Evolutionary conservation across 768 basidiomycete genomes (phyloP).

Genomic region (Austroboletus eburneus): DNA sequence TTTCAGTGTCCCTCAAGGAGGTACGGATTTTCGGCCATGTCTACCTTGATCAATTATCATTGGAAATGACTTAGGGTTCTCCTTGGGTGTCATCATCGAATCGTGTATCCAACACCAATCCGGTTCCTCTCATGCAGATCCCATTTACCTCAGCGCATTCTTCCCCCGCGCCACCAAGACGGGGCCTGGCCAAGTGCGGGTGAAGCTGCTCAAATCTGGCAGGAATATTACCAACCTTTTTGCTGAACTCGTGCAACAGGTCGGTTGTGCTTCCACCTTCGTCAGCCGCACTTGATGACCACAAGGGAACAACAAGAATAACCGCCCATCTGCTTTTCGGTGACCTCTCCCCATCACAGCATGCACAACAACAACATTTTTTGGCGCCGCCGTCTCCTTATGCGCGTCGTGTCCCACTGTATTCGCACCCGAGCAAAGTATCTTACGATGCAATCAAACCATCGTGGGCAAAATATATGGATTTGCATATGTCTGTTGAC

Average conservation of each 20-base stretch:
- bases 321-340: constrained; percentile 57
- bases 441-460: constrained; percentile 18
- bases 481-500: constrained; percentile 40
- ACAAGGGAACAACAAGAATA: constrained; percentile 44
- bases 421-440: constrained; percentile 47
- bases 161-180: constrained; percentile 45
- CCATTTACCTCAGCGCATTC: constrained; percentile 57
- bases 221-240: constrained; percentile 52
- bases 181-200: constrained; percentile 43
- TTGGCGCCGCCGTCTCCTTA: constrained; percentile 52
- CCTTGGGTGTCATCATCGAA: constrained; percentile 51
- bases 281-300: too few species aligned
- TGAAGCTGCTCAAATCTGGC: constrained; percentile 47
- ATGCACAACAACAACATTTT: constrained; percentile 15
- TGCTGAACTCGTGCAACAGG: constrained; percentile 58
- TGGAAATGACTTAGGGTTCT: constrained; percentile 44
- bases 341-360: constrained; percentile 34
- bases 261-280: constrained; percentile 27
- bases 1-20: constrained; percentile 51
- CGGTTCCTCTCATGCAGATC: constrained; percentile 46
- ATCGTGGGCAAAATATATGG: constrained; percentile 35
- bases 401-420: constrained; percentile 55
- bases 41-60: not conserved
- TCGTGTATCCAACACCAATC: constrained; percentile 52
- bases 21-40: constrained; percentile 23